Evolutionary conservation across 1,284 basidiomycete species (phyloP).

Genomic region (Polyporus tsugae): DNA sequence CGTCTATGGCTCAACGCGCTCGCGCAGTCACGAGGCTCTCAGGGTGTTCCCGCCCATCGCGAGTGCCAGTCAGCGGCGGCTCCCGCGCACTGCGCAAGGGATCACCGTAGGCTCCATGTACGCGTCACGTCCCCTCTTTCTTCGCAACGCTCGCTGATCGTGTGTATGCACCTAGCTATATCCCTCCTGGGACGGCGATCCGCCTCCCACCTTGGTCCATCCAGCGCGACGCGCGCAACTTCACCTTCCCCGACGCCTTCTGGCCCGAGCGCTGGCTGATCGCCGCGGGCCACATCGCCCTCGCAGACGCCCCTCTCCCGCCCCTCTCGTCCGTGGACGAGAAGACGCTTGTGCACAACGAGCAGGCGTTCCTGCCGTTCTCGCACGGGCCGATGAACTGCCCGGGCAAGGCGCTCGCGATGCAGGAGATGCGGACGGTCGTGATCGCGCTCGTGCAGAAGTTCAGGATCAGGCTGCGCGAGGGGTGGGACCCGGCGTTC

Average conservation of each 20-base stretch:
- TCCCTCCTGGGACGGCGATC: constrained; percentile 38
- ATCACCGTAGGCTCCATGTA: constrained; percentile 37
- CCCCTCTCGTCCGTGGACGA: not conserved
- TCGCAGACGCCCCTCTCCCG: constrained; percentile 2
- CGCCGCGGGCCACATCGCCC: not conserved
- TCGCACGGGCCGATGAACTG: constrained; percentile 42
- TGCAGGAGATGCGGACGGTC: constrained; percentile 37
- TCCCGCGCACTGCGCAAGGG: constrained; percentile 27
- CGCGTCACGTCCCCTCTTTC: not conserved
- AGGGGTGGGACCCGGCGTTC: constrained; percentile 31
- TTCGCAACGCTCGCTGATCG: not conserved
- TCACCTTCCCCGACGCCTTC: constrained; percentile 38
- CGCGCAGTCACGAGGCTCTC: constrained; percentile 61
- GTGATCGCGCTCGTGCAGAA: constrained; percentile 36
- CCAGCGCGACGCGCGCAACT: constrained; percentile 44
- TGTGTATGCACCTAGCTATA: constrained; percentile 22
- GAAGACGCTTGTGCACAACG: constrained; percentile 32
- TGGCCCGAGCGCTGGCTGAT: constrained; percentile 43
- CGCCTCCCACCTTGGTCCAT: constrained; percentile 37
- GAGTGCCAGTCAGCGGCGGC: constrained; percentile 58
- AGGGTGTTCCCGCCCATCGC: constrained; percentile 62
- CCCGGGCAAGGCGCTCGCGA: constrained; percentile 44
- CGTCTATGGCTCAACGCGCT: not conserved
- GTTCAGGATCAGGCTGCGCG: constrained; percentile 37
- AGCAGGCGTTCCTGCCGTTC: constrained; percentile 41